Base-by-base conservation (phyloP, 345 rosid genomes). In the Noccaea bulbosa region DNA sequence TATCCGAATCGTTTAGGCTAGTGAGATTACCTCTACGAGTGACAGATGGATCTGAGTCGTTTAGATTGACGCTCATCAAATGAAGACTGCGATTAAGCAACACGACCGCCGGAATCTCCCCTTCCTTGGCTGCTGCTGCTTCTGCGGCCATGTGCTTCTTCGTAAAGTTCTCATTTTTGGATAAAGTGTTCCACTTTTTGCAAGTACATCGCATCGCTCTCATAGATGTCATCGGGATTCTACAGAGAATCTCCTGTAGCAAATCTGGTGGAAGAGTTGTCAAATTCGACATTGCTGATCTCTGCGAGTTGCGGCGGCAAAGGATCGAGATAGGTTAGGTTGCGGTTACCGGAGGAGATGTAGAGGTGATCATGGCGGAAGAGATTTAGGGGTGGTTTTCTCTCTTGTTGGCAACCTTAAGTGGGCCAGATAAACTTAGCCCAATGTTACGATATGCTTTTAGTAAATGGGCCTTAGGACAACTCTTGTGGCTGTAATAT, bases 171-270 rank as follows among this genome's bases (percentile, higher is more conserved):
- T 0, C 48, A 51, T 9, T 38, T 50, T 51, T 51, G 15, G 8
- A 38, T 24, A 65, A 39, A 27, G 15, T 65, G 37, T 51, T 39
- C 70, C 70, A 65, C 2, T 3, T 24, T 50, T 38, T 50, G 39
- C 59, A 50, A 5, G 48, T 38, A 12, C 38, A 8, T 12, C 39
- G 70, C 1, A 65, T 0, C 39, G 5, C 7, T 39, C 49, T 65
- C 59, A 50, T 1, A 22, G 48, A 65, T 39, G 39, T 65, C 15
- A 11, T 0, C 4, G 59, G 70, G 24, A 50, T 2, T 11, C 58
- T 65, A 8, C 9, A 37, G 27, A 65, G 70, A 0, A 65, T 50
- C 38, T 65, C 59, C 11, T n/a, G 44, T 9, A 17, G 4, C 37
- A 60, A 24, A 5, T 60, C 65, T 8, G 6, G 14, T 5, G 52